A percentile compares a stretch with the other conserved stretches of the same genome.
These are phyloP conservation scores for Penicillium sp. DNA, from an alignment of 2,329 filamentous ascomycete genomes.

Conservation along the genomic window DNA sequence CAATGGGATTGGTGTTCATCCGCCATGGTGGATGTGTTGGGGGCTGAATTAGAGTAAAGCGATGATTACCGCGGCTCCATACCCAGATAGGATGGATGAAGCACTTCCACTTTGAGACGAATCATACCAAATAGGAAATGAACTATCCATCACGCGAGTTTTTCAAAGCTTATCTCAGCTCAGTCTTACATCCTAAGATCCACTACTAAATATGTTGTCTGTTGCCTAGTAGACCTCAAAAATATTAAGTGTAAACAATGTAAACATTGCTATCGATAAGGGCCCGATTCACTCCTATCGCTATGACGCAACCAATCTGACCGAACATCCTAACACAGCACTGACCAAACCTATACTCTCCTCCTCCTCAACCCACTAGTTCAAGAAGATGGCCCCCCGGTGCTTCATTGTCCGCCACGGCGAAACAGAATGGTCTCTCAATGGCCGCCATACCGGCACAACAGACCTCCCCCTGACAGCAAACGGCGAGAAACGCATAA, in stretches of 20 bases:
- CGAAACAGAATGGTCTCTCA: slow-evolving; percentile 93
- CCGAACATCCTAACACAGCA: background rate
- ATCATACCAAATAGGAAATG: background rate
- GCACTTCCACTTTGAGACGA: background rate
- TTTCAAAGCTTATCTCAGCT: background rate
- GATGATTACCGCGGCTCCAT: background rate
- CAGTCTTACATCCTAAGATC: background rate
- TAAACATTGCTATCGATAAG: background rate
- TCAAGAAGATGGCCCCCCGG: slow-evolving; percentile 59
- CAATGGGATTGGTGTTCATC: background rate
- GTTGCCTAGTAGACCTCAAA: background rate
- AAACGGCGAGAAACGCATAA: slow-evolving; percentile 75
- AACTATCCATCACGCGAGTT: background rate
- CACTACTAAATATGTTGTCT: background rate
- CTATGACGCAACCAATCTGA: background rate
- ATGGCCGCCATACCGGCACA: slow-evolving; percentile 77
- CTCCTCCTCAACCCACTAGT: background rate
- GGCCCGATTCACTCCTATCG: background rate
- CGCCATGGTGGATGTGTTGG: background rate
- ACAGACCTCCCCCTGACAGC: slow-evolving; percentile 85
- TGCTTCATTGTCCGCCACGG: slow-evolving; percentile 86
- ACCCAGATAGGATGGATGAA: background rate
- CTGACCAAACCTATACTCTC: background rate
- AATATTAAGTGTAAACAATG: background rate
- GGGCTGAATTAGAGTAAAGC: background rate